These are phyloP conservation scores for Dryas drummondii DNA, from an alignment of 306 rosid genomes.

Conservation along the genomic window DNA sequence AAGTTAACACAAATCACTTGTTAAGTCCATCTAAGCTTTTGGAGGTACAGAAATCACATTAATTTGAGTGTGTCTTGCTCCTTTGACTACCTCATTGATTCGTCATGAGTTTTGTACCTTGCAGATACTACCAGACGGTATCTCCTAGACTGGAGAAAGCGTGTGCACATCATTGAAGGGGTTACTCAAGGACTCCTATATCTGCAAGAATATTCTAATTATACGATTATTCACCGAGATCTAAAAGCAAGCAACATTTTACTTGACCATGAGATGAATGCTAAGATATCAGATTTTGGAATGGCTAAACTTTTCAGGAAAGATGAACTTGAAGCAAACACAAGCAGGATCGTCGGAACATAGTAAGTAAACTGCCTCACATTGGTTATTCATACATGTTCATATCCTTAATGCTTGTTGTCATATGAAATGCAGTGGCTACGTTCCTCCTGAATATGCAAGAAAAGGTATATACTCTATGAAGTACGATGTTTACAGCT, in stretches of 20 bases:
- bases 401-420: not conserved
- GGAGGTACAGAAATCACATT: not conserved
- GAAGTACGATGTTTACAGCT: constrained; percentile 48
- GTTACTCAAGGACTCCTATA: constrained; percentile 71
- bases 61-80: not conserved
- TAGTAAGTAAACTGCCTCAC: constrained; percentile 37
- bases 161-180: constrained; percentile 61
- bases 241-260: constrained; percentile 61
- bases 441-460: constrained; percentile 60
- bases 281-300: constrained; percentile 72
- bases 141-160: constrained; percentile 46
- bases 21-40: not conserved
- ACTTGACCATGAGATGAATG: constrained; percentile 50
- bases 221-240: constrained; percentile 66
- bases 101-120: constrained; percentile 21
- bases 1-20: not conserved
- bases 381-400: not conserved
- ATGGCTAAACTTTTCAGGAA: constrained; percentile 60
- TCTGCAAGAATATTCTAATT: constrained; percentile 74
- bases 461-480: constrained; percentile 56
- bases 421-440: constrained; percentile 44
- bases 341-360: constrained; percentile 57
- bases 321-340: constrained; percentile 62
- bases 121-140: constrained; percentile 43
- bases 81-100: constrained; percentile 1